Base-by-base conservation (phyloP, 148 eudicot species). In the Agrostemma githago region DNA sequence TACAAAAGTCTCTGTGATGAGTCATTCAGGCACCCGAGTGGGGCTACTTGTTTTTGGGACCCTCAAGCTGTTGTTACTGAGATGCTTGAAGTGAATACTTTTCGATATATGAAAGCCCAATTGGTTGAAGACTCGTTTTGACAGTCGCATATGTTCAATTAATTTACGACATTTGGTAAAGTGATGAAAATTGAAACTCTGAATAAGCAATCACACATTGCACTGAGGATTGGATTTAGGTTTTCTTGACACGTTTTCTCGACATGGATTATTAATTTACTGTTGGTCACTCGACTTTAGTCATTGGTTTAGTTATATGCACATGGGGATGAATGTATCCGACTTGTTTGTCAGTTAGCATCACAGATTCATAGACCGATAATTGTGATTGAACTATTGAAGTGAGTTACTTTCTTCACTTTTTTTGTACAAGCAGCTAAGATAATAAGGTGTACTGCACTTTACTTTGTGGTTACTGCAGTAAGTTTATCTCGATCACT, bases 1-100 rank as follows among this genome's bases (percentile, higher is more conserved):
- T 79, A 86, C 89, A 85, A 89, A 71, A 58, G 26, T 74, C 56
- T 15, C 11, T 3, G 4, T 46, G 51, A 54, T 68, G 67, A 79
- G 73, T 78, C 71, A 81, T 80, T 56, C 62, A 44, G 80, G 69
- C 65, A 71, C 59, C 51, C 39, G 41, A 3, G 69, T 26, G 72
- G 51, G 60, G 12, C 26, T n/a, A 69, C 72, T 63, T 77, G 74
- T 70, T 41, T 40, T 77, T 72, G 79, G 87, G 80, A 65, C 87
- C 87, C 84, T 63, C 77, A 38, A 42, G 71, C 68, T 79, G 79
- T 43, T 73, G 75, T 56, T 74, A 53, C 66, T 40, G 71, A 74
- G 16, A 10, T 70, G 60, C 16, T 42, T 21, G 4, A 26, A 70
- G 9, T 26, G 14, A 48, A 44, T 46, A 42, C 40, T 61, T 61